A percentile compares a stretch with the other conserved stretches of the same genome.
Conservation (phyloP, 257 asterid genomes). For the Solanum clarkiae region DNA sequence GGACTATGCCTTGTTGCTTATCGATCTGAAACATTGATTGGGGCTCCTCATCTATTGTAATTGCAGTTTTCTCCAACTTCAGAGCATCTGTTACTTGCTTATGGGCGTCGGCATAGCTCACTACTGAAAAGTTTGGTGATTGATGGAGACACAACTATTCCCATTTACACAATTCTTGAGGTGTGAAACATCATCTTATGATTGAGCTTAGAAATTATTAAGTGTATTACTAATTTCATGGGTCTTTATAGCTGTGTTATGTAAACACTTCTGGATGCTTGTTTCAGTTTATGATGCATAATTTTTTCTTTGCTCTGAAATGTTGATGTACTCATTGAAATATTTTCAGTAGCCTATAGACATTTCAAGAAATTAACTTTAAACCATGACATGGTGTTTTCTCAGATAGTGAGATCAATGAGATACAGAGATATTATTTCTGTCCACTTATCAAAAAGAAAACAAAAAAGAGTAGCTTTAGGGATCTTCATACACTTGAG, state of each 20-base stretch:
- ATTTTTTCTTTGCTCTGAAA: not conserved
- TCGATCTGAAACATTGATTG: not conserved
- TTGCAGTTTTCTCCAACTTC: constrained; percentile 95
- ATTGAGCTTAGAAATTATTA: not conserved
- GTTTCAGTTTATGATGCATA: not conserved
- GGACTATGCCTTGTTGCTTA: not conserved
- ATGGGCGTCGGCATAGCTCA: constrained; percentile 90
- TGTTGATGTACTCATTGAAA: not conserved
- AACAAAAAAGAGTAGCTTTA: not conserved
- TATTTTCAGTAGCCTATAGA: not conserved
- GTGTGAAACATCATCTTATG: constrained; percentile 21
- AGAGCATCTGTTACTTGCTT: constrained; percentile 88
- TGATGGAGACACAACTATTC: constrained; percentile 76
- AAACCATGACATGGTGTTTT: not conserved
- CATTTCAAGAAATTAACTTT: not conserved
- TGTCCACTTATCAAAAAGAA: not conserved
- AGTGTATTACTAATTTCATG: not conserved
- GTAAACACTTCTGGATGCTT: not conserved
- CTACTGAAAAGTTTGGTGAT: constrained; percentile 86
- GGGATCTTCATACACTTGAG: not conserved
- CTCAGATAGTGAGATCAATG: not conserved
- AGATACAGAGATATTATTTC: not conserved
- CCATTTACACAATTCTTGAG: constrained; percentile 85
- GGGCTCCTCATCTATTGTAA: not conserved
- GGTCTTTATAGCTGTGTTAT: not conserved